Evolutionary conservation across 352 stramenopile species (phyloP).

Genomic region (Pythium catenulatum): DNA sequence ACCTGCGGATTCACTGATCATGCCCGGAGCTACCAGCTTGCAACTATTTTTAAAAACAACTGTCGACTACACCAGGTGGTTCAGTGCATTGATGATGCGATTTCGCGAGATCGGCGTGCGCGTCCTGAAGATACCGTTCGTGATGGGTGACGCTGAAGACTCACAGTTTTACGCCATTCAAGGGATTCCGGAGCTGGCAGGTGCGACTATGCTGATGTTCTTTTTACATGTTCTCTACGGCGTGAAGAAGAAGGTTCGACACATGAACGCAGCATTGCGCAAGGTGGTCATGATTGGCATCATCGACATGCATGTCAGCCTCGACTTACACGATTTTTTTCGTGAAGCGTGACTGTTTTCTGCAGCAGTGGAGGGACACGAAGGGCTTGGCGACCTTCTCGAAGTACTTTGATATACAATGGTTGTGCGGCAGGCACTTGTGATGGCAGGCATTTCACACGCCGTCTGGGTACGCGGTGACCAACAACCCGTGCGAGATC

Average conservation of each 20-base stretch:
- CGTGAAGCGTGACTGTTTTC: background rate
- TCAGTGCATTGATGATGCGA: background rate
- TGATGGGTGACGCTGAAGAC: slow-evolving; percentile 11
- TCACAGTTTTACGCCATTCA: too few species aligned
- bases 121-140: background rate
- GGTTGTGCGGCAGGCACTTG: slow-evolving; percentile 33
- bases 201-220: too few species aligned
- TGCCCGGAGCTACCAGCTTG: slow-evolving; percentile 12
- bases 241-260: background rate
- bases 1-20: slow-evolving; percentile 28
- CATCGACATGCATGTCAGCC: too few species aligned
- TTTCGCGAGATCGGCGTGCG: background rate
- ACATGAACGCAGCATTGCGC: too few species aligned
- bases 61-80: background rate
- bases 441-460: slow-evolving; percentile 51
- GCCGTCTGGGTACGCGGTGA: slow-evolving; percentile 1
- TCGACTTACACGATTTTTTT: too few species aligned
- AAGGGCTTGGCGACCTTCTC: background rate
- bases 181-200: too few species aligned
- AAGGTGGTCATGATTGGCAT: background rate
- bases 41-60: too few species aligned
- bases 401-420: slow-evolving; percentile 11
- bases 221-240: too few species aligned
- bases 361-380: background rate
- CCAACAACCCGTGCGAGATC: slow-evolving; percentile 56